A percentile compares a stretch with the other conserved stretches of the same genome.
These are phyloP conservation scores for Nannochloropsis salina DNA, from an alignment of 108 stramenopile species.

Conservation along the genomic window DNA sequence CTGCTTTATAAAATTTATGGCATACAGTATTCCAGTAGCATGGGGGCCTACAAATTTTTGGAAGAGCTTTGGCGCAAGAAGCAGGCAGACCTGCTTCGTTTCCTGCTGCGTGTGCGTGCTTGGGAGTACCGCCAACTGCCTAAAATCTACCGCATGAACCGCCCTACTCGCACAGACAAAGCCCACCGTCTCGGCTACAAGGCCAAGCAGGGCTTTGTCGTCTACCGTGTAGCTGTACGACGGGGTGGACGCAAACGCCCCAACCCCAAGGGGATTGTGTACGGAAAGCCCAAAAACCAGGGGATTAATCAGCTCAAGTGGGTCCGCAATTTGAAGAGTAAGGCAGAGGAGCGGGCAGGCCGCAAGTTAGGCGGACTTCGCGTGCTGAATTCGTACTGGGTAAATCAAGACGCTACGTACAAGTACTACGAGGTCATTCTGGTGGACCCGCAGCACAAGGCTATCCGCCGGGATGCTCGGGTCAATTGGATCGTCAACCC, in stretches of 20 bases:
- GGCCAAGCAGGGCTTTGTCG: conserved; percentile 97
- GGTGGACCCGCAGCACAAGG: conserved; percentile 89
- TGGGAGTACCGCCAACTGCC: conserved; percentile 99
- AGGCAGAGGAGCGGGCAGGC: conserved; percentile 99
- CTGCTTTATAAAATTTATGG: neutral
- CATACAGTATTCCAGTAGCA: conserved; percentile 40
- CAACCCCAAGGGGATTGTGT: conserved; percentile 98
- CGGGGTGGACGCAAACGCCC: conserved; percentile 99
- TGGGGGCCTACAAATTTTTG: conserved; percentile 99
- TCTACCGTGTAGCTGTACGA: conserved; percentile 97
- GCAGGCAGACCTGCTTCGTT: conserved; percentile 99
- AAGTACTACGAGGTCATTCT: conserved; percentile 99
- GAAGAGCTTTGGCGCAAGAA: conserved; percentile 99
- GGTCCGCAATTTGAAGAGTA: conserved; percentile 88
- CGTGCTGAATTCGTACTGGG: conserved; percentile 99
- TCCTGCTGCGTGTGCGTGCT: conserved; percentile 98
- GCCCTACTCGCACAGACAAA: conserved; percentile 98
- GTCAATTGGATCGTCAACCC: conserved; percentile 99
- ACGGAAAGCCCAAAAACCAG: conserved; percentile 99
- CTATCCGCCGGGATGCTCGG: conserved; percentile 96
- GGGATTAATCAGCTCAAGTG: conserved; percentile 99
- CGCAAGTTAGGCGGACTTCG: conserved; percentile 90
- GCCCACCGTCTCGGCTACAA: conserved; percentile 99
- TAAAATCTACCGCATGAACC: conserved; percentile 78
- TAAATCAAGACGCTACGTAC: conserved; percentile 99